Evolutionary conservation across 345 rosid species (phyloP), one percentile per base, ranked within the genome.

Genomic region (Lagerstroemia speciosa): DNA sequence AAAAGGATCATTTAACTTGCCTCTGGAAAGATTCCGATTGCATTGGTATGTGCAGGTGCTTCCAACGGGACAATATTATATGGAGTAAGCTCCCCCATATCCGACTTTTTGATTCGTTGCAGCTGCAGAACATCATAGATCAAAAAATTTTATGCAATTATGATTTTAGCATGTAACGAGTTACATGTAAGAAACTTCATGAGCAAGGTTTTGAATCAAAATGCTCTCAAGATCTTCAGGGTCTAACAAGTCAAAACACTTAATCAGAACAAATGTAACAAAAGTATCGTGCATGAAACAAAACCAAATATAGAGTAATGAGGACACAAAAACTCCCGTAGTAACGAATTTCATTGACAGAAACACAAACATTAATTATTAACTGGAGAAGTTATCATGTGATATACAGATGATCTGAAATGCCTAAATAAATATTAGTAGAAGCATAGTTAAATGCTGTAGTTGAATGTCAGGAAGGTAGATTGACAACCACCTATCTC

Each of bases 1-100:
- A 34, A 15, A 27, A 32, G 45, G 3, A 52, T 17, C 40, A 1
- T 2, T 67, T 45, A 55, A 82, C 85, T 84, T 79, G 92, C 99
- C 80, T 94, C 99, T 8, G 98, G 99, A 64, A 94, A 89, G 67
- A 84, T 74, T 71, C 98, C 85, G 70, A 91, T 88, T 58, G 83
- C 98, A 84, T 91, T 94, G 63, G 97, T 87, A 72, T 91, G 69
- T 40, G 94, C 75, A 34, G 93, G 97, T 50, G 88, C 92, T 73
- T 94, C 99, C 68, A 94, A 68, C 34, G 99, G 99, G 45, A 94
- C 88, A 72, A 91, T 94, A 72, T 94, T 94, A 79, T 91, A 94
- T 7, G 99, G 85, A 36, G 75, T 79, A 57, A 94, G 90, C 77
- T 94, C 99, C 72, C 87, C 96, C 24, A 83, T 85, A 78, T 83